Base-by-base conservation (phyloP, 2,329 filamentous ascomycete genomes). In the Neodidymelliopsis sp. region DNA sequence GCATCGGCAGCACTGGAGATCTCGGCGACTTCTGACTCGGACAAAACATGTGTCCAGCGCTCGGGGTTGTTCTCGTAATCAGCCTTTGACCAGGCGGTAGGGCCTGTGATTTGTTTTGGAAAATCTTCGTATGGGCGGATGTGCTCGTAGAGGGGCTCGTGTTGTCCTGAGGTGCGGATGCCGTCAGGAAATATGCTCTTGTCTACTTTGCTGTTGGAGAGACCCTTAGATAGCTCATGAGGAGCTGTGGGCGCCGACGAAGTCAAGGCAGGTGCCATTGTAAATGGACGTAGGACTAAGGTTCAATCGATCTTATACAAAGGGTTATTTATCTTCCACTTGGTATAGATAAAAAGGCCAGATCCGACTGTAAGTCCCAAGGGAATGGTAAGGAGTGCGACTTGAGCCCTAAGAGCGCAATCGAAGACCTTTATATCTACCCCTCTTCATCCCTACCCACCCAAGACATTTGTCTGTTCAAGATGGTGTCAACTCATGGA, bases 1-100 rank as follows among this genome's bases (percentile, higher is more conserved):
- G 74, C 75, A 71, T 93, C 88, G 0, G 89, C 83, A 0, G 87
- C 81, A 15, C 75, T 67, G 62, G 83, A 83, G 38, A 94, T 76
- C 65, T 92, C 89, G 8, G 76, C 73, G 15, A 91, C 75, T 70
- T 93, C 89, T 2, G 83, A 80, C 0, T 78, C 71, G 0, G 81
- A 86, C 67, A 92, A 89, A 6, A 75, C 75, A 73, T 91, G 88
- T 4, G 86, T 85, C 89, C 89, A 93, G 69, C 80, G 80, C 60
- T 89, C 84, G 0, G 86, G 84, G 60, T 81, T 77, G 56, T 81
- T 71, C 43, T 75, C 77, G 63, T 86, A 90, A 23, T 89, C 86
- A 22, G 84, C 81, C 4, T 81, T 79, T 43, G 81, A 79, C 90
- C 90, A 94, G 22, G 89, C 84, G 0, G 88, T 92, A 0, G 83